These are phyloP conservation scores for Iris pallida DNA, from an alignment of 116 monocot species.

Conservation along the genomic window DNA sequence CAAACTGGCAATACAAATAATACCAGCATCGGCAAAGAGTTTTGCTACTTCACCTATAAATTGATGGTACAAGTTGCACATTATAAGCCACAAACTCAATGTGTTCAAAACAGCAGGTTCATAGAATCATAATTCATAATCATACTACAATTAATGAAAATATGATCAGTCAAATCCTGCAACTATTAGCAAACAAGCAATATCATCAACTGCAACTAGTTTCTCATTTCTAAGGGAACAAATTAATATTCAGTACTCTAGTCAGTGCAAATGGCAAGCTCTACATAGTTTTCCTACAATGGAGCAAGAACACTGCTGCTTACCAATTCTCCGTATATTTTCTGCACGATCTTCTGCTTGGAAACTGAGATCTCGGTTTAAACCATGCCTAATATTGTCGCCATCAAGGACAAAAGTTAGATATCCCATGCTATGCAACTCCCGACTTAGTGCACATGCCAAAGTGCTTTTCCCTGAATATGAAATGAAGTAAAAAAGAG, in stretches of 20 bases:
- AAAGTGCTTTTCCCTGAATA: slow-evolving; percentile 83
- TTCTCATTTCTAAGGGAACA: no score
- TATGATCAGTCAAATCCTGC: no score
- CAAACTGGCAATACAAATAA: slow-evolving; percentile 93
- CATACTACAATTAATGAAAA: no score
- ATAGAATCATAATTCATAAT: no score
- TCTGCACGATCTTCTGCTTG: slow-evolving; percentile 82
- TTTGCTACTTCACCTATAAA: slow-evolving; percentile 84
- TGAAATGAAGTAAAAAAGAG: not conserved
- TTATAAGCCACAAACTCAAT: no score
- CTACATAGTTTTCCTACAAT: no score
- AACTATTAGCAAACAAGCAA: no score
- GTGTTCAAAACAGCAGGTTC: no score
- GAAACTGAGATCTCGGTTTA: slow-evolving; percentile 81
- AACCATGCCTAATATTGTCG: slow-evolving; percentile 87
- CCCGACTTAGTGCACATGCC: slow-evolving; percentile 78
- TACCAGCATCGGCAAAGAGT: slow-evolving; percentile 90
- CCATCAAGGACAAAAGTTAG: slow-evolving; percentile 90
- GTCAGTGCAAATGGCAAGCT: no score
- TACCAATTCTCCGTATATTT: slow-evolving; percentile 88
- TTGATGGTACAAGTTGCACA: no score
- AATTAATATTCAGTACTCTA: no score
- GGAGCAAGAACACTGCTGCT: not conserved
- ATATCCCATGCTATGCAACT: slow-evolving; percentile 56
- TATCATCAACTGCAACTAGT: no score